Percentiles rank a stretch among this genome's conserved stretches.
Conservation (phyloP, 1,139 yeast species). For the Candida gigantensis region DNA sequence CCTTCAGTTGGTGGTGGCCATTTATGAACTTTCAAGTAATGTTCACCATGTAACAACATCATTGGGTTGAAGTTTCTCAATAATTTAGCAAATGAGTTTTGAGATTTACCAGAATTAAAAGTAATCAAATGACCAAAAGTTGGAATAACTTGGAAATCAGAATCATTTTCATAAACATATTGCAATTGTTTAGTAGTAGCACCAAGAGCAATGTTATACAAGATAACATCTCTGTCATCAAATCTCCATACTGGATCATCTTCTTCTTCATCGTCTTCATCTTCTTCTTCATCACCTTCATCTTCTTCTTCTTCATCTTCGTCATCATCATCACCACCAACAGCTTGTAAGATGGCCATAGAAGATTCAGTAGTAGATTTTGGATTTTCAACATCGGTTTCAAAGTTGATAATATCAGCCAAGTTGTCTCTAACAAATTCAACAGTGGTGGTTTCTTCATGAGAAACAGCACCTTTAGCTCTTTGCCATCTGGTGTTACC, state of each 20-base stretch:
- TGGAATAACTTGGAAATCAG: constrained; percentile 86
- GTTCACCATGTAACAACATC: constrained; percentile 93
- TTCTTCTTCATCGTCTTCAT: constrained; percentile 44
- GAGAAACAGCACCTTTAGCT: constrained; percentile 77
- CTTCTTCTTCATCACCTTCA: constrained; percentile 55
- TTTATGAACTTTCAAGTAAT: constrained; percentile 76
- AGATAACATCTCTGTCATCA: constrained; percentile 70
- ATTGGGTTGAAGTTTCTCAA: constrained; percentile 86
- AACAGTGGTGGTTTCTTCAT: constrained; percentile 55
- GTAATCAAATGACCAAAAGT: constrained; percentile 88
- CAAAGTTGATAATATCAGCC: constrained; percentile 65
- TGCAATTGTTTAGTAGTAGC: constrained; percentile 77
- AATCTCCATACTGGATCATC: constrained; percentile 47
- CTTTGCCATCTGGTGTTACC: constrained; percentile 96
- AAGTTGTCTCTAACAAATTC: constrained; percentile 75
- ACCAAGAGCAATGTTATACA: constrained; percentile 90
- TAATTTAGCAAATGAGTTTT: constrained; percentile 53
- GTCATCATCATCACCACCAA: constrained; percentile 54
- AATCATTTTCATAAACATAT: constrained; percentile 76
- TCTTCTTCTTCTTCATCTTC: constrained; percentile 51
- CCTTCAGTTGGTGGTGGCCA: constrained; percentile 82
- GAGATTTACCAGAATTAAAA: constrained; percentile 52
- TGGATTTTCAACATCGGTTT: constrained; percentile 59
- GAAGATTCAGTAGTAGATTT: constrained; percentile 73
- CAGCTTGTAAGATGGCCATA: constrained; percentile 71